Percentiles rank a stretch among this genome's conserved stretches.
These are phyloP conservation scores for Zopfia rhizophila DNA, from an alignment of 2,329 filamentous ascomycete genomes.

Conservation along the genomic window DNA sequence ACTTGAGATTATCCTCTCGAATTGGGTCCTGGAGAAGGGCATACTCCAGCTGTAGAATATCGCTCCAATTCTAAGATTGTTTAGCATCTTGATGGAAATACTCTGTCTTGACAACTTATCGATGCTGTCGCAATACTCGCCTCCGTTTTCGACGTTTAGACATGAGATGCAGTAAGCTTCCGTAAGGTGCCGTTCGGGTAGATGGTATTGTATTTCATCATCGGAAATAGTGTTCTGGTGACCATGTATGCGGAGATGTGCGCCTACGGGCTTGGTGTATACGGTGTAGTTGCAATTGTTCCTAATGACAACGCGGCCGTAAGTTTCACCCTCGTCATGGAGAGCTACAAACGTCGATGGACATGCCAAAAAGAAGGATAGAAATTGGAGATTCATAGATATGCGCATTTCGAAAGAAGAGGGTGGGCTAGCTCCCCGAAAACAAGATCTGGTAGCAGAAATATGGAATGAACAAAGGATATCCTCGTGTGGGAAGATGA, in stretches of 20 bases:
- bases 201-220: too few species aligned
- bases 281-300: conserved; percentile 6
- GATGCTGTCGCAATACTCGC: conserved; percentile 5
- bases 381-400: not conserved
- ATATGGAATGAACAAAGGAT: not conserved
- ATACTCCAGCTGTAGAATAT: conserved; percentile 25
- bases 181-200: not conserved
- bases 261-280: conserved; percentile 16
- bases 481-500: not conserved
- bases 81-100: conserved; percentile 21
- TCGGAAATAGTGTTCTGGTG: not conserved
- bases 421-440: not conserved
- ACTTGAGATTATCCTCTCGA: conserved; percentile 4
- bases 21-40: conserved; percentile 13
- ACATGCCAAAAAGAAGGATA: conserved; percentile 4
- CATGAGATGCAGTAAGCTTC: conserved; percentile 18
- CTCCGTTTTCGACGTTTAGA: not conserved
- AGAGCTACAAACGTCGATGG: not conserved
- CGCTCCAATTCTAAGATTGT: not conserved
- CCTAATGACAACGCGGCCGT: conserved; percentile 5
- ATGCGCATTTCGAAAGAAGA: not conserved
- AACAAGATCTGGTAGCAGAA: not conserved
- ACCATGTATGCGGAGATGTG: conserved; percentile 4
- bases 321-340: not conserved
- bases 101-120: conserved; percentile 24